Percentiles rank a stretch among this genome's conserved stretches.
phyloP scores from a whole-genome alignment of 257 asterid species.

The Verbascum thapsus region DNA sequence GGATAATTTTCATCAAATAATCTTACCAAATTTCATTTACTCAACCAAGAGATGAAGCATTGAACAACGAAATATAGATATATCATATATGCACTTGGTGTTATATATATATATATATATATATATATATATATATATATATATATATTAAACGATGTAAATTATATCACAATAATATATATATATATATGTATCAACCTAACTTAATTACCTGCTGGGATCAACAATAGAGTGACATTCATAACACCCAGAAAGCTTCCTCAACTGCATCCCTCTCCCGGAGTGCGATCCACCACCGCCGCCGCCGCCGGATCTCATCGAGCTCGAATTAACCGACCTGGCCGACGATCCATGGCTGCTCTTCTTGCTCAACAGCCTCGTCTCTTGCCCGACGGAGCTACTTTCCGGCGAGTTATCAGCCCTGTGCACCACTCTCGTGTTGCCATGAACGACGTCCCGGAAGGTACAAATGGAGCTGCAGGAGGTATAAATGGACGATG shows the following conservation, averaged over 20 bases:
- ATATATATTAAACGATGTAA: no score
- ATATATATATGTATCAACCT: no score
- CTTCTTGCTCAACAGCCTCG: slow-evolving; percentile 56
- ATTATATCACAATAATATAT: no score
- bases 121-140: no score
- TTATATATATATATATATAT: no score
- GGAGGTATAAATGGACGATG: slow-evolving; percentile 33
- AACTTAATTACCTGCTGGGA: slow-evolving; percentile 88
- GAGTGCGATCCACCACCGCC: slow-evolving; percentile 35
- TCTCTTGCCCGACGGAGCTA: slow-evolving; percentile 56
- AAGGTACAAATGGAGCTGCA: slow-evolving; percentile 70
- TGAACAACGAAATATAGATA: no score
- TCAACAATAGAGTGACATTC: slow-evolving; percentile 88
- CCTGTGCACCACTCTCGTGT: slow-evolving; percentile 68
- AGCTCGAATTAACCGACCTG: slow-evolving; percentile 34
- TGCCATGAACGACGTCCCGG: slow-evolving; percentile 65
- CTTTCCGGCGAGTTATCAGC: slow-evolving; percentile 79
- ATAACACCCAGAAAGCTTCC: slow-evolving; percentile 89
- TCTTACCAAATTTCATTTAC: no score
- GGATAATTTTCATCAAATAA: no score
- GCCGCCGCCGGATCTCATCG: slow-evolving; percentile 38
- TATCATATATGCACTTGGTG: no score
- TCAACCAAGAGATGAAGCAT: no score
- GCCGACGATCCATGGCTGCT: slow-evolving; percentile 45
- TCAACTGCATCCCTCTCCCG: slow-evolving; percentile 66